Percentiles rank a stretch among this genome's conserved stretches.
phyloP scores from a whole-genome alignment of 257 asterid genomes.

The Leonotis leonurus region DNA sequence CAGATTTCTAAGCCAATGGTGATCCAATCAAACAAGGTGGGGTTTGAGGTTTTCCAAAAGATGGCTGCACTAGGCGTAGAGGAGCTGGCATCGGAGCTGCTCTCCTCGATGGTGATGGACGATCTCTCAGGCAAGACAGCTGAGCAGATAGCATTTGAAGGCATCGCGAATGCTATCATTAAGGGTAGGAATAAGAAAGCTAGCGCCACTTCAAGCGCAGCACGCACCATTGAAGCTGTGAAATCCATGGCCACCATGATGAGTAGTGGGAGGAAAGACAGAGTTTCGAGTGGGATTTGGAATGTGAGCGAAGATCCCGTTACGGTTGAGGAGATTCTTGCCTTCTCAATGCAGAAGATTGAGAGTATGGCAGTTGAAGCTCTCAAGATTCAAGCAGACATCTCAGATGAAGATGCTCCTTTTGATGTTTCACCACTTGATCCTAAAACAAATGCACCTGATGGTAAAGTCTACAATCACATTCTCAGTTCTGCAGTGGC shows the following conservation, averaged over 20 bases:
- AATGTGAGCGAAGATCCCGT: conserved; percentile 54
- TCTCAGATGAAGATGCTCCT: conserved; percentile 68
- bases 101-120: conserved; percentile 69
- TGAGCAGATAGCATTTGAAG: conserved; percentile 90
- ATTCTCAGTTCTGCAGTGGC: conserved; percentile 50
- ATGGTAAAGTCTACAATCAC: conserved; percentile 20
- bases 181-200: conserved; percentile 72
- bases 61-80: conserved; percentile 68
- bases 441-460: conserved; percentile 16
- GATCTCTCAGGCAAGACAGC: conserved; percentile 84
- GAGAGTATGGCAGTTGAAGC: conserved; percentile 72
- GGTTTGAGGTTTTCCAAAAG: conserved; percentile 62
- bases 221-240: conserved; percentile 56
- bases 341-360: conserved; percentile 67
- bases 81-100: conserved; percentile 45
- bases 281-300: conserved; percentile 76
- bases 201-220: conserved; percentile 84
- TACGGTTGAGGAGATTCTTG: conserved; percentile 48
- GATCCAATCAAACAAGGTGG: conserved; percentile 36
- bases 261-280: conserved; percentile 53
- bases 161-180: conserved; percentile 78
- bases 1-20: conserved; percentile 71
- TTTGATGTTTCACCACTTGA: conserved; percentile 64
- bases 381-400: conserved; percentile 63
- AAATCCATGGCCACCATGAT: conserved; percentile 63